Percentiles rank a stretch among this genome's conserved stretches.
Conservation (phyloP, 2,329 filamentous ascomycete species). For the Cytospora leucostoma region DNA sequence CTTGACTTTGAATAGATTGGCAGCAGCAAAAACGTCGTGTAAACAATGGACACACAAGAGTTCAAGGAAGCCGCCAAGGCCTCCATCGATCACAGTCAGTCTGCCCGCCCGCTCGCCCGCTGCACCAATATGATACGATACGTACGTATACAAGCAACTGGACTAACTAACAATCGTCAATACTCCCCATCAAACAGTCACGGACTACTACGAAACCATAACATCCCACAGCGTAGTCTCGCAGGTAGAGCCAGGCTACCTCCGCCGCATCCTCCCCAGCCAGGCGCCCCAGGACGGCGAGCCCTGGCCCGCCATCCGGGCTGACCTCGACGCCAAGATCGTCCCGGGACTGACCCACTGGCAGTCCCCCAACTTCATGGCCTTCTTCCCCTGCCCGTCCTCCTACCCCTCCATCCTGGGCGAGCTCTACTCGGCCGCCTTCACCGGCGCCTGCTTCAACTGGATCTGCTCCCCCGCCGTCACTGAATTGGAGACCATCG, state of each 20-base stretch:
- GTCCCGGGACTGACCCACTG: slow-evolving; percentile 93
- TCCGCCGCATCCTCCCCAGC: slow-evolving; percentile 74
- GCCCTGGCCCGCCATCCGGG: slow-evolving; percentile 76
- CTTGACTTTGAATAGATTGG: neutral
- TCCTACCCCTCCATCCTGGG: slow-evolving; percentile 86
- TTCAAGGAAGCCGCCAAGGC: slow-evolving; percentile 77
- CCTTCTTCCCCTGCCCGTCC: slow-evolving; percentile 84
- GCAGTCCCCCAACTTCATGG: slow-evolving; percentile 92
- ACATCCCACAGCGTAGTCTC: slow-evolving; percentile 72
- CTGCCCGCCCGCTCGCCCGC: slow-evolving; percentile 14
- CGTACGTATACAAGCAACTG: slow-evolving; percentile 10
- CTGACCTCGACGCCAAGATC: slow-evolving; percentile 83
- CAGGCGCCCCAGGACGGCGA: slow-evolving; percentile 67
- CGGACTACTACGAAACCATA: slow-evolving; percentile 79
- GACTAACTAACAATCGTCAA: neutral
- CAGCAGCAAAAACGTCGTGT: neutral
- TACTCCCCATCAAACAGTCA: slow-evolving; percentile 54
- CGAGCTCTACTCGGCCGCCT: slow-evolving; percentile 87
- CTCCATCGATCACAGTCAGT: slow-evolving; percentile 80
- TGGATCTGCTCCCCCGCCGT: slow-evolving; percentile 93
- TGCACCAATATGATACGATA: slow-evolving; percentile 17
- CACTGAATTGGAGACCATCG: slow-evolving; percentile 90
- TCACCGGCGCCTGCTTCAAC: slow-evolving; percentile 92
- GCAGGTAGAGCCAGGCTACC: slow-evolving; percentile 80
- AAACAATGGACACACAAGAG: slow-evolving; percentile 72